Base-by-base conservation (phyloP, 768 basidiomycete genomes). In the Omphalotus guepiniiformis region DNA sequence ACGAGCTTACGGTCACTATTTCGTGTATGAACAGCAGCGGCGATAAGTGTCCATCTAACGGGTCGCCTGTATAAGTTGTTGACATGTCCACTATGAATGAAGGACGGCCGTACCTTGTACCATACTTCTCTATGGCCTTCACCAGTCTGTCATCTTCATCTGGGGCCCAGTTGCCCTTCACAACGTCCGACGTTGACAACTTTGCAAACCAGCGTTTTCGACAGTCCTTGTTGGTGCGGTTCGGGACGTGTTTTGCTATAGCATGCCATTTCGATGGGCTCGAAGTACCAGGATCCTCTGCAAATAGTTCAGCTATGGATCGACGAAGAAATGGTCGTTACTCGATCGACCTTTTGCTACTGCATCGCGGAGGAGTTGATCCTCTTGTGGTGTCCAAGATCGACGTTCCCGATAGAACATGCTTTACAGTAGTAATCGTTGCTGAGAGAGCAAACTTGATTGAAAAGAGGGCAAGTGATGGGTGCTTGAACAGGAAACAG, bases 91-190 rank as follows among this genome's bases (percentile, higher is more conserved):
- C 11, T 6, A 22, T 28, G 12, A 1, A 2, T n/a, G 7, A 45
- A 12, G 23, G 18, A 30, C 19, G 13, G 16, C 42, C 67, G 48
- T 55, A 78, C 76, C 74, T 72, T 48, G 78, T 78, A 3, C 79
- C 79, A 56, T 76, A 77, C 51, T 69, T 66, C 25, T 78, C 74
- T 25, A 81, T 78, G 19, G 76, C 79, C 52, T 73, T 71, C 42
- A 79, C 69, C 8, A 81, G 65, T 29, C 74, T 70, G 59, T 78
- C 75, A 50, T 81, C 79, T 58, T 81, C 79, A 42, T 81, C 78
- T 5, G 76, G 73, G 4, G 76, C 71, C 79, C 79, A 81, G 8
- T 77, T 77, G 30, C 79, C 79, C 57, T 79, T 80, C 23, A 77
- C 75, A 22, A 80, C 76, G 58, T 77, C 75, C 7, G 76, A 32